Percentiles rank a stretch among this genome's conserved stretches.
phyloP scores from a whole-genome alignment of 1,284 basidiomycete genomes.

The Rhodotorula sp. region DNA sequence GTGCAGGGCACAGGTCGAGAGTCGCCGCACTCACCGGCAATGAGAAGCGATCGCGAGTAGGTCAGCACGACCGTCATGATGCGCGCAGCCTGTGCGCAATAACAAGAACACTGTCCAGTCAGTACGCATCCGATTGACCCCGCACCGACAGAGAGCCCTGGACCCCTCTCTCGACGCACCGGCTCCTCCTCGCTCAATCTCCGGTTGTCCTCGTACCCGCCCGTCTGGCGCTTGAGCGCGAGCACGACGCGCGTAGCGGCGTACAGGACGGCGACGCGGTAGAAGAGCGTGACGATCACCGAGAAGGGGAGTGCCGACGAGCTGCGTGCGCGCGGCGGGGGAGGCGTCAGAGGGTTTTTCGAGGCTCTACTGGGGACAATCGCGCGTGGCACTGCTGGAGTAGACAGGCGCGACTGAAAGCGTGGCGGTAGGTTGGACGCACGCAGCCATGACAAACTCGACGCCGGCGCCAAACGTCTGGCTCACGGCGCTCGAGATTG shows the following conservation, averaged over 20 bases:
- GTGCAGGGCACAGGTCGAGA: background rate
- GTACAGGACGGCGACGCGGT: slow-evolving; percentile 46
- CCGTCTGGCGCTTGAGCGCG: slow-evolving; percentile 41
- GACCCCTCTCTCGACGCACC: slow-evolving; percentile 4
- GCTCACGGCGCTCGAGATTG: slow-evolving; percentile 24
- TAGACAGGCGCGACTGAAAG: too few relatives aligned
- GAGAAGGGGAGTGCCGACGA: slow-evolving; percentile 45
- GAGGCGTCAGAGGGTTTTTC: too few relatives aligned
- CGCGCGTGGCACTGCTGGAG: too few relatives aligned
- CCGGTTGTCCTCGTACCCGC: slow-evolving; percentile 40
- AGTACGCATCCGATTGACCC: too few relatives aligned
- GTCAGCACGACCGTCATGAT: slow-evolving; percentile 39
- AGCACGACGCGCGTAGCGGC: slow-evolving; percentile 44
- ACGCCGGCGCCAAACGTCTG: slow-evolving; percentile 45
- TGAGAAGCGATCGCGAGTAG: slow-evolving; percentile 35
- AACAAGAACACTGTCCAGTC: background rate
- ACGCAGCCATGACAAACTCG: slow-evolving; percentile 45
- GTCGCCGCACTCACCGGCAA: slow-evolving; percentile 25
- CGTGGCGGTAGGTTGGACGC: background rate
- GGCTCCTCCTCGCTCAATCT: slow-evolving; percentile 43
- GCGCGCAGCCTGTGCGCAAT: slow-evolving; percentile 16
- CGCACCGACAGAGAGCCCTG: background rate
- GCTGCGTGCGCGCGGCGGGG: too few relatives aligned
- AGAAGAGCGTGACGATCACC: slow-evolving; percentile 45
- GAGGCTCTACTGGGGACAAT: too few relatives aligned